Conservation (phyloP, 495 filamentous ascomycete species). For the Aspergillus diversus region DNA sequence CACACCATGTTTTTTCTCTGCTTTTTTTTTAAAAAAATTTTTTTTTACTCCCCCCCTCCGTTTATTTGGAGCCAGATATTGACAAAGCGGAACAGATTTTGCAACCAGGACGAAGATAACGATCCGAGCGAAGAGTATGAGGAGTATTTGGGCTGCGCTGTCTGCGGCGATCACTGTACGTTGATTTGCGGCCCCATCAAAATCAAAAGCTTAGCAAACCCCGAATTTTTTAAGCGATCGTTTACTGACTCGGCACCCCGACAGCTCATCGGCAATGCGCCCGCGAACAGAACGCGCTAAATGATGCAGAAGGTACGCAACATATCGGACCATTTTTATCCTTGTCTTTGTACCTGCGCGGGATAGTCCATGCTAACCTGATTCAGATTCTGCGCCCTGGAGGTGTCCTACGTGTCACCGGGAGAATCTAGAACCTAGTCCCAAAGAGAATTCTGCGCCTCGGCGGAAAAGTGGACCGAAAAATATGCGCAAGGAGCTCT, state of each 20-base stretch:
- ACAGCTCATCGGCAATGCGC: conserved; percentile 92
- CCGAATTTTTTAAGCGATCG: conserved; percentile 32
- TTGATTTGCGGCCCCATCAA: conserved; percentile 37
- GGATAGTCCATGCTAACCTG: conserved; percentile 26
- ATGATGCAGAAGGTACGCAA: conserved; percentile 65
- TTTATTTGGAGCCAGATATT: conserved; percentile 22
- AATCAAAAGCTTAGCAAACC: conserved; percentile 30
- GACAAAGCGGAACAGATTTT: conserved; percentile 59
- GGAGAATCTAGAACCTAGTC: conserved; percentile 62
- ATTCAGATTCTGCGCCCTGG: conserved; percentile 61
- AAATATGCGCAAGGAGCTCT: conserved; percentile 70
- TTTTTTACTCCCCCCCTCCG: not conserved
- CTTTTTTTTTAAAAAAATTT: conserved; percentile 14
- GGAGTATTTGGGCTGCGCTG: conserved; percentile 74
- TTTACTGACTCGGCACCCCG: conserved; percentile 40
- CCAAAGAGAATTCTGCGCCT: conserved; percentile 43
- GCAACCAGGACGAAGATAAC: conserved; percentile 79
- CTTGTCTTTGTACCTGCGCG: conserved; percentile 9
- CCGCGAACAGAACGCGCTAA: conserved; percentile 72
- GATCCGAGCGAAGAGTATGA: conserved; percentile 90
- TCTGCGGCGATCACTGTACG: conserved; percentile 90
- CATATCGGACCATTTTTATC: conserved; percentile 9
- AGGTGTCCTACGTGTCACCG: conserved; percentile 76
- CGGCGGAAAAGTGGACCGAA: conserved; percentile 49
- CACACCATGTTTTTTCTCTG: conserved; percentile 23